phyloP scores from a whole-genome alignment of 1,284 basidiomycete species.

The Ustilago nuda region DNA sequence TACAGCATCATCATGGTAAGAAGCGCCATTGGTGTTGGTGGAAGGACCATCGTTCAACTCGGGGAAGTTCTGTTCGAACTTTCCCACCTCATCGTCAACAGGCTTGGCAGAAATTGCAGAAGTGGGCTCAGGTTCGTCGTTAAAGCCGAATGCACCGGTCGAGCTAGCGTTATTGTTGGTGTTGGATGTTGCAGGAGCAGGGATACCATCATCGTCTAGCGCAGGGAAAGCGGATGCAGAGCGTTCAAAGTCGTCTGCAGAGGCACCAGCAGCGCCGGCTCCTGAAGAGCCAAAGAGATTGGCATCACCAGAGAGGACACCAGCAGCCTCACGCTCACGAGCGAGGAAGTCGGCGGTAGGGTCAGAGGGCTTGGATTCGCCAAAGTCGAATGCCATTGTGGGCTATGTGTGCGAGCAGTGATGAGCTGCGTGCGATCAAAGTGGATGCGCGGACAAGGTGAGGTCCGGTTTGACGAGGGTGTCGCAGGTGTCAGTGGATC shows the following conservation, averaged over 20 bases:
- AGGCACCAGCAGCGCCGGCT: constrained; percentile 25
- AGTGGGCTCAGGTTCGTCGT: constrained; percentile 21
- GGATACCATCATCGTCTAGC: constrained; percentile 69
- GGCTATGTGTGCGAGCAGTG: not conserved
- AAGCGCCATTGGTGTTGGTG: constrained; percentile 26
- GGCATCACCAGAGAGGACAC: constrained; percentile 59
- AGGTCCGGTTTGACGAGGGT: not conserved
- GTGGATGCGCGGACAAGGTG: not conserved
- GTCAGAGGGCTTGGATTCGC: constrained; percentile 53
- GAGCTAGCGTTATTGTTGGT: constrained; percentile 15
- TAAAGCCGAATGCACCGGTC: constrained; percentile 31
- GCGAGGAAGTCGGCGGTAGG: constrained; percentile 68
- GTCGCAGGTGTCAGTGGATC: too few species aligned
- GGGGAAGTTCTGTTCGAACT: constrained; percentile 91
- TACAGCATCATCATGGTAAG: constrained; percentile 34
- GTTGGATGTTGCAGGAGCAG: constrained; percentile 18
- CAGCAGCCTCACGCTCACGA: constrained; percentile 64
- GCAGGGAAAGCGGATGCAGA: constrained; percentile 75
- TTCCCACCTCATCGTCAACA: constrained; percentile 79
- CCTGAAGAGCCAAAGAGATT: constrained; percentile 64
- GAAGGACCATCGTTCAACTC: constrained; percentile 75
- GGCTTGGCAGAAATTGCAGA: constrained; percentile 26
- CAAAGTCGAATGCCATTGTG: constrained; percentile 63
- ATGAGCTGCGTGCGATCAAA: not conserved
- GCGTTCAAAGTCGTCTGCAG: constrained; percentile 59